phyloP scores from a whole-genome alignment of 2,329 filamentous ascomycete genomes.

The Apiospora kogelbergensis region DNA sequence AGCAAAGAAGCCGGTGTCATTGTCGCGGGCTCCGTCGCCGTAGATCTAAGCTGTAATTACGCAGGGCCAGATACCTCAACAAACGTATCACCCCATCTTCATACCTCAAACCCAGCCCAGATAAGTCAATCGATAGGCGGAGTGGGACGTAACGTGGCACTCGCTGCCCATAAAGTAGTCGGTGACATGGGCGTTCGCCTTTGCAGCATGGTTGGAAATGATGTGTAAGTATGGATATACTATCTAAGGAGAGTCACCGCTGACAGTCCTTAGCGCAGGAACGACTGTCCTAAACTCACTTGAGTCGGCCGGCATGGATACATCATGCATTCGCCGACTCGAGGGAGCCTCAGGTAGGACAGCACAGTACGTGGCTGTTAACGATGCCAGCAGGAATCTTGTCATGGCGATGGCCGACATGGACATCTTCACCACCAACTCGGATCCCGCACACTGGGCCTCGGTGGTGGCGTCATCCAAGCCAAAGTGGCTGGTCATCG shows the following conservation, averaged over 20 bases:
- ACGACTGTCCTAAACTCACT: constrained; percentile 69
- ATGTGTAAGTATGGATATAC: constrained; percentile 52
- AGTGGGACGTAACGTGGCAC: constrained; percentile 88
- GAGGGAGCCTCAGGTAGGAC: constrained; percentile 61
- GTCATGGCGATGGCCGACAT: constrained; percentile 96
- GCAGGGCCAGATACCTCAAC: constrained; percentile 26
- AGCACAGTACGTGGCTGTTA: constrained; percentile 89
- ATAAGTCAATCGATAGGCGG: constrained; percentile 86
- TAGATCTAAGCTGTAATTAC: constrained; percentile 86
- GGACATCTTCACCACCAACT: constrained; percentile 69
- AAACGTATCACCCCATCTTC: constrained; percentile 48
- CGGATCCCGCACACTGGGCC: constrained; percentile 58
- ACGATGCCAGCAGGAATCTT: constrained; percentile 79
- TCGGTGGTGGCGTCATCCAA: constrained; percentile 54
- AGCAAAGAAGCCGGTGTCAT: constrained; percentile 57
- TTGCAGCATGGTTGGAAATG: constrained; percentile 79
- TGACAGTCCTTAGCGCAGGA: constrained; percentile 59
- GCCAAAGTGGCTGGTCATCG: constrained; percentile 79
- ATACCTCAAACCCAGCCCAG: constrained; percentile 83
- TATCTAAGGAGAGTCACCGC: background rate
- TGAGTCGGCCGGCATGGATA: constrained; percentile 62
- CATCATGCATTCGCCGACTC: constrained; percentile 60
- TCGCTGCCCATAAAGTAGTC: constrained; percentile 72
- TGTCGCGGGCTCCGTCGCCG: constrained; percentile 85
- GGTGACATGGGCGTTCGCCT: constrained; percentile 64